Conservation (phyloP, 2,329 filamentous ascomycete genomes). For the Diaporthe sp. region DNA sequence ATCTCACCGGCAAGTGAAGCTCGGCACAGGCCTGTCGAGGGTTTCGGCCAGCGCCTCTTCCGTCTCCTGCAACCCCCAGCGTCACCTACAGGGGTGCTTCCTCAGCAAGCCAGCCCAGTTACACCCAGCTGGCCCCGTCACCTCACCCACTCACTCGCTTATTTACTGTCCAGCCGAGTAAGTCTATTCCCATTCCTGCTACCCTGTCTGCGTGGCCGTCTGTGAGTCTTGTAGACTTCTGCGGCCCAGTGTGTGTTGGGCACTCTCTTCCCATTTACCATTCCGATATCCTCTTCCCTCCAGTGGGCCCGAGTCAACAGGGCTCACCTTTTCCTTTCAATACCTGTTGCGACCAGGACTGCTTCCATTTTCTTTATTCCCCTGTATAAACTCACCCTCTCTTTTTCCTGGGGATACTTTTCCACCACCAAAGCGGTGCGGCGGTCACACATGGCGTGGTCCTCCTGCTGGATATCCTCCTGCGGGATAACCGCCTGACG, state of each 20-base stretch:
- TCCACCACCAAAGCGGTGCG: neutral
- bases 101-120: neutral
- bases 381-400: neutral
- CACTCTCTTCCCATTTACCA: neutral
- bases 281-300: neutral
- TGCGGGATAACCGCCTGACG: neutral
- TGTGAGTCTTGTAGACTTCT: neutral
- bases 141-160: neutral
- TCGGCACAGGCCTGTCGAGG: neutral
- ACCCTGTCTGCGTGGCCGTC: neutral
- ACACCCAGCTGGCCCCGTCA: neutral
- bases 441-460: slow-evolving; percentile 19
- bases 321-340: neutral
- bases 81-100: neutral
- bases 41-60: neutral
- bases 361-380: neutral
- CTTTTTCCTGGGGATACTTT: neutral
- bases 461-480: neutral
- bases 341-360: neutral
- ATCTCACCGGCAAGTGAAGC: neutral
- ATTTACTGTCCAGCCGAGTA: slow-evolving; percentile 1
- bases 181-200: neutral
- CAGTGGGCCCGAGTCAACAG: neutral
- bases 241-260: neutral
- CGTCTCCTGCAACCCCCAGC: neutral